phyloP scores from a whole-genome alignment of 2,329 filamentous ascomycete species.

The Aspergillus felis region DNA sequence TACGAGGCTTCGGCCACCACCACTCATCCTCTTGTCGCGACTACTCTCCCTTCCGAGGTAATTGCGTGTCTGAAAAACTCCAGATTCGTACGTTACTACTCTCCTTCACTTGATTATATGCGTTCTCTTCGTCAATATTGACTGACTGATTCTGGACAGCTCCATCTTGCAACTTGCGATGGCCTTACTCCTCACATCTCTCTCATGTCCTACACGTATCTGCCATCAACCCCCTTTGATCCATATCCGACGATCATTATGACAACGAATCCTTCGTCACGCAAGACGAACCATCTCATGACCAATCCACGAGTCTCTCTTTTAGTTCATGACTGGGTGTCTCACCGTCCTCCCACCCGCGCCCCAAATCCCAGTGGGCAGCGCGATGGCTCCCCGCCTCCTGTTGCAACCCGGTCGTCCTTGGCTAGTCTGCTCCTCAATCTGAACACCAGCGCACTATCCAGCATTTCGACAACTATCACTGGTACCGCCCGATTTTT shows the following conservation, averaged over 20 bases:
- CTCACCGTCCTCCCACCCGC: conserved; percentile 78
- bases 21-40: conserved; percentile 66
- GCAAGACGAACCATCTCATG: conserved; percentile 71
- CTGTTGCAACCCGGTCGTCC: conserved; percentile 62
- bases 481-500: conserved; percentile 80
- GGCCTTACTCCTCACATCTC: conserved; percentile 84
- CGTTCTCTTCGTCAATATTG: conserved; percentile 6
- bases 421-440: conserved; percentile 81
- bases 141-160: conserved; percentile 48
- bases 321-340: conserved; percentile 98
- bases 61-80: conserved; percentile 90
- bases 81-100: conserved; percentile 67
- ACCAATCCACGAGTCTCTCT: conserved; percentile 84
- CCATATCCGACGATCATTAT: conserved; percentile 82
- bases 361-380: conserved; percentile 49
- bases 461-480: conserved; percentile 87
- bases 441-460: conserved; percentile 83
- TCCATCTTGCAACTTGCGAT: conserved; percentile 89
- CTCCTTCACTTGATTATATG: conserved; percentile 8
- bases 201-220: conserved; percentile 99
- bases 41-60: conserved; percentile 75
- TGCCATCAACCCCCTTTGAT: conserved; percentile 70
- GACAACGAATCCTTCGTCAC: conserved; percentile 75
- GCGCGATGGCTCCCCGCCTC: conserved; percentile 60
- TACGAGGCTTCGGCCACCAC: conserved; percentile 72